Conservation (phyloP, 2,329 filamentous ascomycete species). For the Lachnellula occidentalis region DNA sequence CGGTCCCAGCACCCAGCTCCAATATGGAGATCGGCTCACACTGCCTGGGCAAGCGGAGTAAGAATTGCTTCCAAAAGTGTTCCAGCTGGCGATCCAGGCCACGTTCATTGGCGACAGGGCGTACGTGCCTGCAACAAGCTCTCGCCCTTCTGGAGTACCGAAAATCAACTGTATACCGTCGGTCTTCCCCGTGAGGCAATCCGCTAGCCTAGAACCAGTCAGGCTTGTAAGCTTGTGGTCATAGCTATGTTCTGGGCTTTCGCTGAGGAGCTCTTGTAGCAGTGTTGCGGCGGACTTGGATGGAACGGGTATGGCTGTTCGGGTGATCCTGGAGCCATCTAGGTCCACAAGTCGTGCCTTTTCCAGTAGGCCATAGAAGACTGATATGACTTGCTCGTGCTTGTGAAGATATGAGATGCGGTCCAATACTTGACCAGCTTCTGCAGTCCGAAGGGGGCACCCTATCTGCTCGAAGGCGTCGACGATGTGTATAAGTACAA, state of each 20-base stretch:
- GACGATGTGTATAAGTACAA: conserved; percentile 29
- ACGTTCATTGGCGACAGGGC: conserved; percentile 18
- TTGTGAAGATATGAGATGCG: conserved; percentile 19
- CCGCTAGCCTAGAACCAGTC: conserved; percentile 13
- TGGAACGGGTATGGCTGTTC: conserved; percentile 13
- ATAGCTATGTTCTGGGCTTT: conserved; percentile 30
- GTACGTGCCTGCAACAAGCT: conserved; percentile 23
- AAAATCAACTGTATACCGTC: conserved; percentile 25
- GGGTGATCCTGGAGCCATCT: conserved; percentile 8
- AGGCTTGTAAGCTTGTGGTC: conserved; percentile 15
- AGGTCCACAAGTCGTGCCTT: conserved; percentile 21
- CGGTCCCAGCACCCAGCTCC: conserved; percentile 40
- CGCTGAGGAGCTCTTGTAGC: conserved; percentile 22
- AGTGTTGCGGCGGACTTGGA: conserved; percentile 13
- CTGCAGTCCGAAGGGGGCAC: conserved; percentile 20
- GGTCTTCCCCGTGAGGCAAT: conserved; percentile 16
- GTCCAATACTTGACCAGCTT: conserved; percentile 20
- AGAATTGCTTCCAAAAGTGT: conserved; percentile 8
- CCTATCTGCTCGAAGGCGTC: conserved; percentile 31
- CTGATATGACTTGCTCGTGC: conserved; percentile 25
- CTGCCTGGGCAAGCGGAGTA: neutral
- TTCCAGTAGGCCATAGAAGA: conserved; percentile 28
- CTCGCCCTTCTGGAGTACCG: conserved; percentile 16
- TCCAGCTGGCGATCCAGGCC: conserved; percentile 5
- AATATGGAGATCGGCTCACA: conserved; percentile 32